These are phyloP conservation scores for Albizia julibrissin DNA, from an alignment of 306 rosid species.

Conservation along the genomic window DNA sequence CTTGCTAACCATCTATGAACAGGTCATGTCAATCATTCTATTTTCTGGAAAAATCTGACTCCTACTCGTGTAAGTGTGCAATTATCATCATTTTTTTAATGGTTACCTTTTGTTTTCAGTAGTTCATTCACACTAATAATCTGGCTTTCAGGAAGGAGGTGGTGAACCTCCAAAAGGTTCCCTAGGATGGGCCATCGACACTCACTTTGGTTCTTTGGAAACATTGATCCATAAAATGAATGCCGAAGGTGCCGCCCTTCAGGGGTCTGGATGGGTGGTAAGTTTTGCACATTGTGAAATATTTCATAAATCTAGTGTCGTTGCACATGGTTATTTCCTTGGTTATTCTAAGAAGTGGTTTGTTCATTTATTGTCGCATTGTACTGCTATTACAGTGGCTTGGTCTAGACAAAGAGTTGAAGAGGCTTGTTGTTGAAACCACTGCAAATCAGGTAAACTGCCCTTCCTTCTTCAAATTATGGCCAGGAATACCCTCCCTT, in stretches of 20 bases:
- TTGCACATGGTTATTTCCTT: constrained; percentile 10
- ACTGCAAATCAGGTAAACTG: constrained; percentile 50
- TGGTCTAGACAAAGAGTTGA: constrained; percentile 84
- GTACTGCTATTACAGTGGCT: constrained; percentile 76
- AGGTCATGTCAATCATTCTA: constrained; percentile 90
- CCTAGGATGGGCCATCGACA: constrained; percentile 89
- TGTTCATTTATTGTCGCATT: constrained; percentile 24
- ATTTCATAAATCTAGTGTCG: constrained; percentile 8
- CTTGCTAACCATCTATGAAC: constrained; percentile 31
- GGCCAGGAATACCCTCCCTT: background rate
- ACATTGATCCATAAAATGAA: constrained; percentile 62
- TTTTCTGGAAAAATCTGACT: constrained; percentile 82
- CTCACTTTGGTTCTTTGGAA: constrained; percentile 72
- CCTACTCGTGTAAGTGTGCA: constrained; percentile 56
- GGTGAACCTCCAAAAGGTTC: constrained; percentile 81
- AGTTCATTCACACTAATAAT: constrained; percentile 12
- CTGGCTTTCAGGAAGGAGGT: constrained; percentile 79
- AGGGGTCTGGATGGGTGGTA: constrained; percentile 99
- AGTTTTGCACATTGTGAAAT: constrained; percentile 40
- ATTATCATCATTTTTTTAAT: constrained; percentile 1
- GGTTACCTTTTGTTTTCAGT: background rate
- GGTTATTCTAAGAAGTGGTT: constrained; percentile 11
- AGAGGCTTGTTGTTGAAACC: constrained; percentile 89
- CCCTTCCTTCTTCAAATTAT: background rate
- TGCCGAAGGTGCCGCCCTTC: constrained; percentile 90